These are phyloP conservation scores for Spathaspora gorwiae DNA, from an alignment of 805 yeast genomes.

Conservation along the genomic window DNA sequence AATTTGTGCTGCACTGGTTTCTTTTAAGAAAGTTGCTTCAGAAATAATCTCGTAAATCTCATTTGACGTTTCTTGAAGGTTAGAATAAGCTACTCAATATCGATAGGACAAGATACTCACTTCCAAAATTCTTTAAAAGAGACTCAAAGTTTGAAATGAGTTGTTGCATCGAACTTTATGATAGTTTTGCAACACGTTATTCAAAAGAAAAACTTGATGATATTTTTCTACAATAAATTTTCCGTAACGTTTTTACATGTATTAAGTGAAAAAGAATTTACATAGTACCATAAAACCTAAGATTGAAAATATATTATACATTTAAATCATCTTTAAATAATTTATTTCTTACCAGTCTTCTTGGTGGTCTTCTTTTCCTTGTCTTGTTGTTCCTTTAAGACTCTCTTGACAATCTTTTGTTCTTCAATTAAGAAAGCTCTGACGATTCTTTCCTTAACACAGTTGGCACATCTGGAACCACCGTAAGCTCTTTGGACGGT, in stretches of 20 bases:
- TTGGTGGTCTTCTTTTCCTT: constrained; percentile 61
- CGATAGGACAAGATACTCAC: not conserved
- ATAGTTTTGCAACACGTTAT: constrained; percentile 3
- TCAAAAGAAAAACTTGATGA: too few relatives aligned
- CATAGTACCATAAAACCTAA: constrained; percentile 5
- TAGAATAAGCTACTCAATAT: not conserved
- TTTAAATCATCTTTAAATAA: constrained; percentile 4
- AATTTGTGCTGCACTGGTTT: not conserved
- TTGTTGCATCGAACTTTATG: not conserved
- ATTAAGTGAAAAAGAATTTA: constrained; percentile 2
- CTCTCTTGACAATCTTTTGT: constrained; percentile 99
- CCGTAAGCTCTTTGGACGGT: constrained; percentile 99
- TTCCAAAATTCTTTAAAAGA: not conserved
- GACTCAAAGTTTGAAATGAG: constrained; percentile 1
- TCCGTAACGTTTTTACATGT: not conserved
- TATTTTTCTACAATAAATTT: not conserved
- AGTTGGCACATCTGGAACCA: constrained; percentile 97
- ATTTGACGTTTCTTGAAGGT: not conserved
- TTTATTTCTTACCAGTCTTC: constrained; percentile 31
- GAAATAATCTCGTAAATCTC: not conserved
- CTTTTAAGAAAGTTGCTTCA: not conserved
- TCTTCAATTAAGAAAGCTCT: constrained; percentile 99
- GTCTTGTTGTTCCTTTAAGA: constrained; percentile 92
- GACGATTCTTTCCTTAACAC: constrained; percentile 98
- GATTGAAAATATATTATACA: constrained; percentile 4